Base-by-base conservation (phyloP, 2,329 filamentous ascomycete genomes). In the Ilyonectria robusta region DNA sequence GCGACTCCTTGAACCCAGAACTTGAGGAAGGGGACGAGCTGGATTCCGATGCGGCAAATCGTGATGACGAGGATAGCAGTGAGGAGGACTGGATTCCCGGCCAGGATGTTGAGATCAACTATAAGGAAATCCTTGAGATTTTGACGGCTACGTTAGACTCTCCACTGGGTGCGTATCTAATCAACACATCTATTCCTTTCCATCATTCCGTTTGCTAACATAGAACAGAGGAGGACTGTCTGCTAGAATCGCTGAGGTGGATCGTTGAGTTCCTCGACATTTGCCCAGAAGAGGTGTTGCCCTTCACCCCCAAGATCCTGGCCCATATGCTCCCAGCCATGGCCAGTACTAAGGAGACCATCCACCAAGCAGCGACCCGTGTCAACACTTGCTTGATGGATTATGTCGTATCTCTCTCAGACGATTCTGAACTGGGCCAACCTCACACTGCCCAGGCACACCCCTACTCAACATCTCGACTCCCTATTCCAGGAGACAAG, bases 31-130 rank as follows among this genome's bases (percentile, higher is more conserved):
- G 87, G 5, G 87, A 88, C 33, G 88, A 91, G 67, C 82, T 90
- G 29, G 88, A 84, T 54, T 89, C 89, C 10, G 87, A 88, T 23
- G 84, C 84, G 31, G 85, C 84, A 33, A 84, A 85, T n/a, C 88
- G 90, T 6, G 86, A 87, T 2, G 87, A 87, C 37, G 88, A 88
- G 33, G 82, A 86, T 17, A 91, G 89, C 68, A 90, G 88, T 50
- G 95, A 97, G 74, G 95, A 95, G 67, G 96, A 98, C 77, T 99
- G 95, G 94, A 92, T 98, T 51, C 97, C 97, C 0, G 96, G 97
- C 1, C 96, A 99, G 81, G 96, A 99, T 79, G 94, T 98, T 8
- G 92, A 97, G 66, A 93, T 99, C 68, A 95, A 98, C 80, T 94
- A 97, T 80, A 91, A 93, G 67, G 94, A 92, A 72, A 97, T 99